Conservation (phyloP, 2,329 filamentous ascomycete genomes). For the Paraphaeosphaeria minitans region DNA sequence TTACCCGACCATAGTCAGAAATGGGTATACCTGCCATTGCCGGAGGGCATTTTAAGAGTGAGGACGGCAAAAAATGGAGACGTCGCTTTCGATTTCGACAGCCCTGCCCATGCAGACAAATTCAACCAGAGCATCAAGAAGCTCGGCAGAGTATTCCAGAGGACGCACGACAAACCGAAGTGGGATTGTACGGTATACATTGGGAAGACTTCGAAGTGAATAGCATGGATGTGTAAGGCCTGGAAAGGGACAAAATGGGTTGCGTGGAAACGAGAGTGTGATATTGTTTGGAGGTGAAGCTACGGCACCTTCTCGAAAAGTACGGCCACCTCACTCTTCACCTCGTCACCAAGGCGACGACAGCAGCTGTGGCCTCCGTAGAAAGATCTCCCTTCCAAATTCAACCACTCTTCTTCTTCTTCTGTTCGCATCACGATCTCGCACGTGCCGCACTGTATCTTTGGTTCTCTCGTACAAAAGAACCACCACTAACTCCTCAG, state of each 20-base stretch:
- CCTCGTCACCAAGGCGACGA: not conserved
- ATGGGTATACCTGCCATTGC: conserved; percentile 31
- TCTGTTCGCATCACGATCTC: not conserved
- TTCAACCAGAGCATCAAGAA: conserved; percentile 25
- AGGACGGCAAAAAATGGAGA: conserved; percentile 24
- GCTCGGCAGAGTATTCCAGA: conserved; percentile 18
- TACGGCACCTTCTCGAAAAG: not conserved
- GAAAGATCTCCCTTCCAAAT: not conserved
- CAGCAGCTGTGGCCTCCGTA: not conserved
- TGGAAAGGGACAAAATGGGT: not conserved
- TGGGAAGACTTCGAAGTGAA: conserved; percentile 14
- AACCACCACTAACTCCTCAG: not conserved
- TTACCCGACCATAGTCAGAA: conserved; percentile 15
- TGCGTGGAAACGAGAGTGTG: not conserved
- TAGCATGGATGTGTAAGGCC: not conserved
- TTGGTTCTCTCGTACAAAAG: not conserved
- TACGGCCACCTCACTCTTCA: not conserved
- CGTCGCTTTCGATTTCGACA: conserved; percentile 29
- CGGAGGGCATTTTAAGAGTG: conserved; percentile 24
- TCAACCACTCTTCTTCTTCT: not conserved
- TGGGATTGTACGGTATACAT: conserved; percentile 26
- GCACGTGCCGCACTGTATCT: not conserved
- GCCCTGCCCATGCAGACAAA: conserved; percentile 14
- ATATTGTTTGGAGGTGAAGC: not conserved
- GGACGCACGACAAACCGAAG: conserved; percentile 15